phyloP scores from a whole-genome alignment of 805 yeast species.

The Saccharomycopsis fodiens region DNA sequence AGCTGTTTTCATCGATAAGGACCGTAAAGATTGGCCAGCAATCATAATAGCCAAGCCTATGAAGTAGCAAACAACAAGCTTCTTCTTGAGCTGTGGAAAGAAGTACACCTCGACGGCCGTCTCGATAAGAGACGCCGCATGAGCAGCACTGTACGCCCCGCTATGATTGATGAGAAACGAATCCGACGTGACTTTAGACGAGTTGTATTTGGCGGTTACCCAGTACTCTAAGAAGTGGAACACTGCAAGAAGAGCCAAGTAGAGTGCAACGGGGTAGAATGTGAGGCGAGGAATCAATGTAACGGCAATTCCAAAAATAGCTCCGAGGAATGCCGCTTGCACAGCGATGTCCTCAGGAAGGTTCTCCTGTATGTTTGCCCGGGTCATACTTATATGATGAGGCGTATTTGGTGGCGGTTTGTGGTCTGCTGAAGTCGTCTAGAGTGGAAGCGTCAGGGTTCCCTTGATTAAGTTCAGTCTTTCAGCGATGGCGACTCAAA shows the following conservation, averaged over 20 bases:
- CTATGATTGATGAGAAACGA: conserved; percentile 68
- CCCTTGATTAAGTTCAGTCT: no score
- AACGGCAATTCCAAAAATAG: conserved; percentile 30
- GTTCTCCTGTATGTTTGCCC: conserved; percentile 32
- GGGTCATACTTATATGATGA: no score
- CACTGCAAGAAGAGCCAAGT: conserved; percentile 42
- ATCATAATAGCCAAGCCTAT: conserved; percentile 44
- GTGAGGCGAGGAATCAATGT: conserved; percentile 23
- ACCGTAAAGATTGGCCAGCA: conserved; percentile 61
- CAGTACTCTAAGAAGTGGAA: conserved; percentile 83
- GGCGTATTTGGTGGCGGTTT: no score
- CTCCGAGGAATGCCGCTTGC: conserved; percentile 40
- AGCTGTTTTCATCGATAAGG: conserved; percentile 82
- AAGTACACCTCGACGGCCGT: conserved; percentile 34
- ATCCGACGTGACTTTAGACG: conserved; percentile 55
- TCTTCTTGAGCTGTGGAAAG: conserved; percentile 32
- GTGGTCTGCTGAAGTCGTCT: no score
- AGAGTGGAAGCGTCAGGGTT: no score
- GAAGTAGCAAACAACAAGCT: conserved; percentile 21
- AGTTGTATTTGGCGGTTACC: conserved; percentile 70
- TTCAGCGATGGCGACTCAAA: no score
- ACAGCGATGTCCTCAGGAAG: conserved; percentile 36
- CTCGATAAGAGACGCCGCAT: conserved; percentile 46
- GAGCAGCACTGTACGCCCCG: conserved; percentile 48
- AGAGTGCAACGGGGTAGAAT: conserved; percentile 36